These are phyloP conservation scores for Trichosporon coremiiforme DNA, from an alignment of 1,284 basidiomycete genomes.

Conservation along the genomic window DNA sequence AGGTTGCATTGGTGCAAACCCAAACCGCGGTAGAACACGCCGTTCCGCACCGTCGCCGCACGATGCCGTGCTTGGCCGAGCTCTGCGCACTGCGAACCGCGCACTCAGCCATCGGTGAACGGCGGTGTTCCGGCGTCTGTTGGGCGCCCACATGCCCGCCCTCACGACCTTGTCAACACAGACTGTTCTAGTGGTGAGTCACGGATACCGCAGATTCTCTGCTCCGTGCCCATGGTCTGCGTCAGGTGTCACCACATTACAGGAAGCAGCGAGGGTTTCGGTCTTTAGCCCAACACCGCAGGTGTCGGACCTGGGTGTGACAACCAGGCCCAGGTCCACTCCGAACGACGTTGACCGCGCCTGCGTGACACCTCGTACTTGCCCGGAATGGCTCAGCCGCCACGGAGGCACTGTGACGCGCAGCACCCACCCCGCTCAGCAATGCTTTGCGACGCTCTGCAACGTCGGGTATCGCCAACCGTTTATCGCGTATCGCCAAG, in stretches of 20 bases:
- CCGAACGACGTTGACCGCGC: neutral
- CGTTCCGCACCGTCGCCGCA: neutral
- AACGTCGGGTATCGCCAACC: neutral
- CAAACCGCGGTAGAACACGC: neutral
- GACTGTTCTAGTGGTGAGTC: neutral
- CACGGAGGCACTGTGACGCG: neutral
- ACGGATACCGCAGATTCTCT: too few relatives aligned
- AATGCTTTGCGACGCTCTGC: neutral
- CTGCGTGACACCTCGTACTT: neutral
- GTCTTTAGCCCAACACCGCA: too few relatives aligned
- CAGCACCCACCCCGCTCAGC: neutral
- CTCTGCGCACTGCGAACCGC: neutral
- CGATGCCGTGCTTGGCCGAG: too few relatives aligned
- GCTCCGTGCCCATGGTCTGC: neutral
- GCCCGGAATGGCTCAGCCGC: neutral
- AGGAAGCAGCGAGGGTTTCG: too few relatives aligned
- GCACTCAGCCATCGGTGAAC: neutral
- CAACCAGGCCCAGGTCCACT: neutral
- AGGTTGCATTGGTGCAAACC: neutral
- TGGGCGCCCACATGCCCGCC: neutral
- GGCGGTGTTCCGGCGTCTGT: neutral
- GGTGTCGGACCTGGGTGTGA: neutral
- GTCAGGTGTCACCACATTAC: too few relatives aligned
- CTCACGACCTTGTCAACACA: neutral
- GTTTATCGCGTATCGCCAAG: neutral